These are phyloP conservation scores for Ganoderma meredithae DNA, from an alignment of 1,284 basidiomycete species.

Conservation along the genomic window DNA sequence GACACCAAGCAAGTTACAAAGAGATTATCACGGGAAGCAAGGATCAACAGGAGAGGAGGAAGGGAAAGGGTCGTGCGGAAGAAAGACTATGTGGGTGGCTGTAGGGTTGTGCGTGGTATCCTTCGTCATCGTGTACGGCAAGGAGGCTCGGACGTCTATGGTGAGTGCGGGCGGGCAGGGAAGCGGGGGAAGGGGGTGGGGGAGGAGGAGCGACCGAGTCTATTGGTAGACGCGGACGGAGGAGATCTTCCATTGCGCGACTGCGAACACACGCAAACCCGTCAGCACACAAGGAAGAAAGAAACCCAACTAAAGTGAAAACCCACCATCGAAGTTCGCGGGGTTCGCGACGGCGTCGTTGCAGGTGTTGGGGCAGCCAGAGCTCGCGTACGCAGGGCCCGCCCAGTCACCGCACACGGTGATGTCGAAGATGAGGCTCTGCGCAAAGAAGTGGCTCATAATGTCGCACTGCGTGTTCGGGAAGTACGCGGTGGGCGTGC, in stretches of 20 bases:
- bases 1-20: conserved; percentile 1
- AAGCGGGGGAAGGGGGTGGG: no score
- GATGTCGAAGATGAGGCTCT: conserved; percentile 66
- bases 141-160: background rate
- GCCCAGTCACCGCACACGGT: conserved; percentile 77
- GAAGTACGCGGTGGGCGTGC: conserved; percentile 71
- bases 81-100: background rate
- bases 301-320: no score
- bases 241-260: conserved; percentile 66
- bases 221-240: conserved; percentile 44
- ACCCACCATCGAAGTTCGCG: conserved; percentile 65
- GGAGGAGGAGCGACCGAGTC: conserved; percentile 14
- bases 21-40: background rate
- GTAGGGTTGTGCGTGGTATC: conserved; percentile 1
- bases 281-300: conserved; percentile 6
- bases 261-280: conserved; percentile 19
- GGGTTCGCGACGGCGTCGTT: conserved; percentile 68
- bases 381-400: conserved; percentile 55
- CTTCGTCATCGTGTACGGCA: conserved; percentile 3
- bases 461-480: conserved; percentile 66
- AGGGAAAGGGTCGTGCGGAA: background rate
- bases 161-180: background rate
- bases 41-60: background rate
- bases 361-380: conserved; percentile 78
- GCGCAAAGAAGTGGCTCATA: conserved; percentile 70